Evolutionary conservation across 2,329 filamentous ascomycete genomes (phyloP), one percentile per base, ranked within the genome.

Genomic region (Cordyceps tenuipes): DNA sequence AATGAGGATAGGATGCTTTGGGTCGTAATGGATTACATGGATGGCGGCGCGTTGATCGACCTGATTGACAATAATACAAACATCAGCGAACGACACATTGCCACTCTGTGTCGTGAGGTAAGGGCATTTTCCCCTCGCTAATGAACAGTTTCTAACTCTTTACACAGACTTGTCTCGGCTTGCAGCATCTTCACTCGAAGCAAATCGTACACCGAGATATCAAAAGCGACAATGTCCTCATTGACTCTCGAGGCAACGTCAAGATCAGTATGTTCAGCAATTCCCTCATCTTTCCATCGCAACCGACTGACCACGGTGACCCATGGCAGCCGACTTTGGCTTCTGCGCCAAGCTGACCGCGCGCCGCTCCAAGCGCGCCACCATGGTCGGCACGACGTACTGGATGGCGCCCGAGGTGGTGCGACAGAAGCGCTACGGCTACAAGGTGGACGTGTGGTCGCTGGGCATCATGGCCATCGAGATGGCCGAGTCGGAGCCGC

Each of bases 1-100:
- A 96, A 97, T 72, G 93, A 94, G 73, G 91, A 90, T 68, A 84
- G 89, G 58, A 94, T 97, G 73, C 82, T 99, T n/a, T 99, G 94
- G 94, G 91, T 99, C 10, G 93, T 99, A 54, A 96, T 99, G 94
- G 94, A 99, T 77, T 99, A 92, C 69, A 99, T 99, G 94, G 94
- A 99, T 76, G 94, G 94, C 68, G 94, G 94, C 76, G 90, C 94
- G 63, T 77, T 99, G 73, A 99, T 94, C 1, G 94, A 99, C 78
- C 91, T 99, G 63, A 97, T 99, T 75, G 94, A 99, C 75, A 97
- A 97, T 77, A 99, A 97, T 74, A 84, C 88, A 2, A 85, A 86
- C 59, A 96, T 99, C 67, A 90, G 89, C 5, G 94, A 99, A 74
- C 90, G 97, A 71, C 94, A 99, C 73, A 99, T 99, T 69, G 91